Base-by-base conservation (phyloP, 768 basidiomycete species). In the Leccinum truebloodii region DNA sequence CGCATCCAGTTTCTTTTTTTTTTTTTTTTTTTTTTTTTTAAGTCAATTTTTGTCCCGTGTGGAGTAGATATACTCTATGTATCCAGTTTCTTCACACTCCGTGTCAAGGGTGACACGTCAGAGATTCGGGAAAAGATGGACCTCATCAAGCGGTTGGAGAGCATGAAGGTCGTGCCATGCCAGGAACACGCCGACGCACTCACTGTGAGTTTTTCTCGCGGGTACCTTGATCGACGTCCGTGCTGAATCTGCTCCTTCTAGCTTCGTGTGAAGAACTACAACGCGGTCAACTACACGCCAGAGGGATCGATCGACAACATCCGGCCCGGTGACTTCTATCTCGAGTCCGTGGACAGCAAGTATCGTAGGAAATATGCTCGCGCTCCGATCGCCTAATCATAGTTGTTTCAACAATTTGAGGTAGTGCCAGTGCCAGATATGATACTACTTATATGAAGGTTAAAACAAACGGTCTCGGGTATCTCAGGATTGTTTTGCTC, bases 231-330 rank as follows among this genome's bases (percentile, higher is more conserved):
- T 44, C 16, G 20, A 28, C 28, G 3, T 20, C 13, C 2, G 12
- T 13, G 18, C 56, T 68, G 32, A 67, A 20, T 24, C n/a, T 10
- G 9, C 13, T 24, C 3, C 39, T n/a, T 32, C 13, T 65, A 95
- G 95, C 87, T 98, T 55, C 92, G 96, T 46, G 96, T 98, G 79
- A 88, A 92, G 78, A 96, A 95, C 82, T 95, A 98, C 83, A 96
- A 95, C 68, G 86, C 92, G 16, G 86, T 82, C 26, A 81, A 86
- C 66, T 99, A 92, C 80, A 83, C 84, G 3, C 97, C 97, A 13
- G 81, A 85, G 54, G 97, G 97, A 51, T 87, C 86, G 24, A 75
- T 95, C 60, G 91, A 95, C 62, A 90, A 97, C 83, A 89, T 99
- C 75, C 95, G 93, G 91, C 88, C 91, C 4, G 95, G 95, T 50